Evolutionary conservation across 2,329 filamentous ascomycete species (phyloP).

Genomic region (Aspergillus pseudotamarii): DNA sequence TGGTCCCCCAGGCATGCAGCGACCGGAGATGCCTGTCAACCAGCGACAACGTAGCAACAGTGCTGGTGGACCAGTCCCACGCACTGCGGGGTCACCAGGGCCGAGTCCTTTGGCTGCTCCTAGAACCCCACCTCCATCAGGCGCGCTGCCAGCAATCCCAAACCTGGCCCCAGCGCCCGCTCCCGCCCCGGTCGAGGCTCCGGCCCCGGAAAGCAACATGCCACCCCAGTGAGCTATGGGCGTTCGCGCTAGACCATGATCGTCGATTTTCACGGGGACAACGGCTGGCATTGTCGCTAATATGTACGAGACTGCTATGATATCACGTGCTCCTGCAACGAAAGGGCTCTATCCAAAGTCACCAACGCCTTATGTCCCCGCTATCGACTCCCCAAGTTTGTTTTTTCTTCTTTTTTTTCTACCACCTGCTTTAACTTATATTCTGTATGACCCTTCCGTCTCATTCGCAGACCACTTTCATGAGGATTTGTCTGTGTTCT

Average conservation of each 20-base stretch:
- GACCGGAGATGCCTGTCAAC: conserved; percentile 41
- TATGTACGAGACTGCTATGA: conserved; percentile 16
- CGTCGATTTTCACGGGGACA: conserved; percentile 5
- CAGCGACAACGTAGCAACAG: conserved; percentile 50
- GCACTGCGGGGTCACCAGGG: conserved; percentile 18
- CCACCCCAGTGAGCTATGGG: conserved; percentile 17
- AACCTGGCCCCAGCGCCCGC: conserved; percentile 21
- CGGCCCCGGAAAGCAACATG: conserved; percentile 46
- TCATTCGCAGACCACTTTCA: conserved; percentile 2
- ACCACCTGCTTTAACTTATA: background rate
- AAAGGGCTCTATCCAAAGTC: conserved; percentile 16
- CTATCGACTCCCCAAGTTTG: background rate
- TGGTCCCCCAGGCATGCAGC: conserved; percentile 43
- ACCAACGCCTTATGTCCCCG: conserved; percentile 4
- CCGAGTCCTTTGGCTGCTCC: conserved; percentile 33
- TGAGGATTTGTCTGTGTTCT: background rate
- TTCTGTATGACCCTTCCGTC: conserved; percentile 2
- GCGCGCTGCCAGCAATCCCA: conserved; percentile 46
- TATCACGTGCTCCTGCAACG: conserved; percentile 24
- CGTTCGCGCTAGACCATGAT: background rate
- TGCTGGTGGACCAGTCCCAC: conserved; percentile 32
- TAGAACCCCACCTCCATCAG: conserved; percentile 39
- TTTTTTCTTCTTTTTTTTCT: conserved; percentile 6
- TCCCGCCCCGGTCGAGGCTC: conserved; percentile 38
- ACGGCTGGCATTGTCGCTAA: conserved; percentile 14